phyloP scores from a whole-genome alignment of 1,284 basidiomycete species.

The Ceratobasidium theobromae region DNA sequence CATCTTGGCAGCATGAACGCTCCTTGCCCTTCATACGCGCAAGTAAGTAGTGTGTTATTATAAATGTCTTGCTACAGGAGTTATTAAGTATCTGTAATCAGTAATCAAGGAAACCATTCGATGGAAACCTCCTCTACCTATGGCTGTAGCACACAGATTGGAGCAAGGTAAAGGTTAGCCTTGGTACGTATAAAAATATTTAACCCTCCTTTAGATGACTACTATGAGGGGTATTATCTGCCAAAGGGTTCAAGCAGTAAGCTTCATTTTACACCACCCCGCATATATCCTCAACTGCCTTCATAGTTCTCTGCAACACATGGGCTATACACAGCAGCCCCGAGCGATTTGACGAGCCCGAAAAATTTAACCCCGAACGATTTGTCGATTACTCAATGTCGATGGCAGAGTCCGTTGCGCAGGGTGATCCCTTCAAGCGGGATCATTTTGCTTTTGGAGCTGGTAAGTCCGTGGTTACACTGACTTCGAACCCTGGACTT shows the following conservation, averaged over 20 bases:
- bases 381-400: constrained; percentile 72
- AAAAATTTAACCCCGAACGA: constrained; percentile 82
- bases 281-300: not conserved
- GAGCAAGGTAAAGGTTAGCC: not conserved
- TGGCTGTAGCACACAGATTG: not conserved
- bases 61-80: not conserved
- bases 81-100: not conserved
- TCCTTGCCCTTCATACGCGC: not conserved
- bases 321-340: constrained; percentile 50
- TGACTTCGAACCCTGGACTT: not conserved
- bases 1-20: constrained; percentile 6
- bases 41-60: not conserved
- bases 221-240: constrained; percentile 6
- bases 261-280: not conserved
- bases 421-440: constrained; percentile 2
- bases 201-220: not conserved
- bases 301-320: not conserved
- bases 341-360: constrained; percentile 83
- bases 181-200: not conserved
- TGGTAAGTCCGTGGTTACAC: not conserved
- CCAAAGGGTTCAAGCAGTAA: constrained; percentile 12
- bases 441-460: constrained; percentile 24
- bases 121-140: constrained; percentile 11
- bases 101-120: constrained; percentile 9
- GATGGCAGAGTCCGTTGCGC: constrained; percentile 6